A percentile compares a stretch with the other conserved stretches of the same genome.
Evolutionary conservation across 1,139 yeast genomes (phyloP).

Genomic region (Lodderomyces margitis): DNA sequence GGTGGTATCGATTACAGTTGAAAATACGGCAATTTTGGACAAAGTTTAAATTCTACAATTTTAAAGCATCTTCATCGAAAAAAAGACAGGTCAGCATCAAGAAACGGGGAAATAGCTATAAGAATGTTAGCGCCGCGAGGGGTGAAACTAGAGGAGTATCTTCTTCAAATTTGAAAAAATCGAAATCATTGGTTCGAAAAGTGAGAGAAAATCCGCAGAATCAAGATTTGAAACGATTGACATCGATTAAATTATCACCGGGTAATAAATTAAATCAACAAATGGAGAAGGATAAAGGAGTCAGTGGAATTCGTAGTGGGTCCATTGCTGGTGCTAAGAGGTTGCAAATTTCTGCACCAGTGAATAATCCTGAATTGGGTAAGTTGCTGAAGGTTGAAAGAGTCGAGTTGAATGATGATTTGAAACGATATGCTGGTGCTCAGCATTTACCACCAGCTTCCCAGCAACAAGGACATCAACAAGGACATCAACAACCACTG

Average conservation of each 20-base stretch:
- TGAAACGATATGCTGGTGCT: conserved; percentile 32
- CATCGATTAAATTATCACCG: conserved; percentile 2
- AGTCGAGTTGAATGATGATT: conserved; percentile 24
- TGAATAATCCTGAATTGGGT: conserved; percentile 31
- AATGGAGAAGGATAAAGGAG: background rate
- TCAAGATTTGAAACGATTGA: conserved; percentile 13
- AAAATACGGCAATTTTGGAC: conserved; percentile 24
- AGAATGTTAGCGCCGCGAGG: no score
- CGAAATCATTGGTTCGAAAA: conserved; percentile 20
- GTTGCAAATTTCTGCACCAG: conserved; percentile 12
- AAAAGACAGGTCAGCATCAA: conserved; percentile 11
- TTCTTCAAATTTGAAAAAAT: conserved; percentile 14
- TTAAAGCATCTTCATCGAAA: conserved; percentile 30
- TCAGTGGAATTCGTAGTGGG: no score
- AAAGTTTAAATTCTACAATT: conserved; percentile 26
- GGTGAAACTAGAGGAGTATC: conserved; percentile 19
- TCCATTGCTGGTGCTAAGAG: background rate
- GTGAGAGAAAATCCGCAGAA: conserved; percentile 20
- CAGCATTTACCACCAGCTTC: background rate
- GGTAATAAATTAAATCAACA: background rate
- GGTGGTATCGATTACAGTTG: conserved; percentile 30
- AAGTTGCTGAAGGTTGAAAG: conserved; percentile 10
- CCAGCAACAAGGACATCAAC: background rate
- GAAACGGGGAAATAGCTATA: conserved; percentile 3
- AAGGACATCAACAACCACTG: background rate